Conservation (phyloP, 2,329 filamentous ascomycete species). For the Aspergillus sp. region DNA sequence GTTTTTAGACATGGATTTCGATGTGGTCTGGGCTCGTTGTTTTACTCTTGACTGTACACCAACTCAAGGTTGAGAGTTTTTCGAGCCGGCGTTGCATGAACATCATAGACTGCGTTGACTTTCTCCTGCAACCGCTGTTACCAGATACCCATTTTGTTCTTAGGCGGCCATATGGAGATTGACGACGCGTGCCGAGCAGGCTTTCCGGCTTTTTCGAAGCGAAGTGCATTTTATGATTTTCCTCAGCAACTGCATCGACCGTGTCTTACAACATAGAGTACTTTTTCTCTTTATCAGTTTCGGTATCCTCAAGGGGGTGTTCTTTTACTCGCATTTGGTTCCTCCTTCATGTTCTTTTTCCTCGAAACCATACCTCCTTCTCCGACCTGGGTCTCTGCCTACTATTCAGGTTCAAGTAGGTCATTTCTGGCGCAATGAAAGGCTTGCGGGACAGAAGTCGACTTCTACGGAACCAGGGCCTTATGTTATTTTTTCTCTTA, state of each 20-base stretch:
- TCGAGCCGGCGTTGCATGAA: constrained; percentile 44
- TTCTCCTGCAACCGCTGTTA: constrained; percentile 44
- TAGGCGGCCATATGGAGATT: constrained; percentile 40
- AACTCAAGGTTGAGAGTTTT: constrained; percentile 27
- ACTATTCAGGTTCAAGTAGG: constrained; percentile 13
- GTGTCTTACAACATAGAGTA: constrained; percentile 40
- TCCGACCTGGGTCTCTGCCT: constrained; percentile 23
- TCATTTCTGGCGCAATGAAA: constrained; percentile 9
- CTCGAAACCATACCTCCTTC: constrained; percentile 26
- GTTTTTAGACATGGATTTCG: constrained; percentile 39
- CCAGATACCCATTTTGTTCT: constrained; percentile 50
- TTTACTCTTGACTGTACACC: constrained; percentile 27
- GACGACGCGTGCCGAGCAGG: constrained; percentile 40
- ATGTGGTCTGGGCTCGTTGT: constrained; percentile 37
- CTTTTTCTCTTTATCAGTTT: constrained; percentile 32
- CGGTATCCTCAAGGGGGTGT: constrained; percentile 41
- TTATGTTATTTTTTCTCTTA: background rate
- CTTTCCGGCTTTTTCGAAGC: constrained; percentile 36
- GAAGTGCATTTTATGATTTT: constrained; percentile 42
- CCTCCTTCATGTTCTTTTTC: constrained; percentile 24
- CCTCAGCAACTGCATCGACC: constrained; percentile 40
- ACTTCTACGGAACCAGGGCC: constrained; percentile 1
- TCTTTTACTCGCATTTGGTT: constrained; percentile 16
- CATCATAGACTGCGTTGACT: constrained; percentile 55
- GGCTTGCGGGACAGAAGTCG: constrained; percentile 12